Conservation (phyloP, 2,329 filamentous ascomycete species). For the Paracamarosporium sp. region DNA sequence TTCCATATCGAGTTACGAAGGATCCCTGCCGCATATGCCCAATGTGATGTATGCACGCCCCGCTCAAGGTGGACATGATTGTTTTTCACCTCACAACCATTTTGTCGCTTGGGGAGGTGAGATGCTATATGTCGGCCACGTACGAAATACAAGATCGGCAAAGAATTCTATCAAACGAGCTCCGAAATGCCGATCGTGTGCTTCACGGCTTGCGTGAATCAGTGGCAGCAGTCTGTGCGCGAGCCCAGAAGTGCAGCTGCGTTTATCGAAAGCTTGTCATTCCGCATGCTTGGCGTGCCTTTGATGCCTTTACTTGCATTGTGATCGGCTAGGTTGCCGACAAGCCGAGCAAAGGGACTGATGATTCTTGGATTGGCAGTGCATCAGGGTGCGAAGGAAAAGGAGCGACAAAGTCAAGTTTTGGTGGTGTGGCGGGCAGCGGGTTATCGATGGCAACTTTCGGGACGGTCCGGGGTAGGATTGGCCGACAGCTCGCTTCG, state of each 20-base stretch:
- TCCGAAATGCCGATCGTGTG: constrained; percentile 24
- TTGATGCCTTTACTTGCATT: constrained; percentile 31
- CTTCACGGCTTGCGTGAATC: constrained; percentile 18
- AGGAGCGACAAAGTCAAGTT: not conserved
- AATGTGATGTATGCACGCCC: constrained; percentile 26
- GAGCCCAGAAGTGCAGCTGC: constrained; percentile 21
- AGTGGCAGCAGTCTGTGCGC: constrained; percentile 20
- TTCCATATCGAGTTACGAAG: constrained; percentile 11
- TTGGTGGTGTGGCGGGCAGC: not conserved
- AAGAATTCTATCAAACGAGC: not conserved
- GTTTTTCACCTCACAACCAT: constrained; percentile 14
- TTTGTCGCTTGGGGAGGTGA: constrained; percentile 17
- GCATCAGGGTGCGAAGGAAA: not conserved
- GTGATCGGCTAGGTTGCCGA: constrained; percentile 10
- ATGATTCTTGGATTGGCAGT: not conserved
- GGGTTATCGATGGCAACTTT: not conserved
- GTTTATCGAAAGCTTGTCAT: constrained; percentile 26
- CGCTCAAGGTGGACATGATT: constrained; percentile 15
- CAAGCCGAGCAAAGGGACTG: constrained; percentile 1
- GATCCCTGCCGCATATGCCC: constrained; percentile 20
- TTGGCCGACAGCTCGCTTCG: not conserved
- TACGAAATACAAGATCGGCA: no score
- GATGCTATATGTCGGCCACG: no score
- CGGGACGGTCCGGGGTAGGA: not conserved
- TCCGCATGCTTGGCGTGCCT: constrained; percentile 40